These are phyloP conservation scores for Obba rivulosa DNA, from an alignment of 768 basidiomycete genomes.

Conservation along the genomic window DNA sequence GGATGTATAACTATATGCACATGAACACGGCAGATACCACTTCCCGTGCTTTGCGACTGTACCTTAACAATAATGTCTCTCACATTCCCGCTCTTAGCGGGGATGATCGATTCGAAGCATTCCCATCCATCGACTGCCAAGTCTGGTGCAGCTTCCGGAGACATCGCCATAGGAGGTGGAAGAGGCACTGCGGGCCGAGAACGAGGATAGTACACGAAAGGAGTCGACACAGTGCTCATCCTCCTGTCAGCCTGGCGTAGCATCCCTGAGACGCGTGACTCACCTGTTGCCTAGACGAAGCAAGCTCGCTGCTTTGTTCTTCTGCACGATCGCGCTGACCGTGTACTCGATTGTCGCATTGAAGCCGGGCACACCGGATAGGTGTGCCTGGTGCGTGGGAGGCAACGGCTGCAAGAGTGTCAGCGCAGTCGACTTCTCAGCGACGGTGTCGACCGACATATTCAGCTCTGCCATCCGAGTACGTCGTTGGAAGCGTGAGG, in stretches of 20 bases:
- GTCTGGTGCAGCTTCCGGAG: constrained; percentile 24
- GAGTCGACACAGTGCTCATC: constrained; percentile 48
- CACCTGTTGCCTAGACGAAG: constrained; percentile 53
- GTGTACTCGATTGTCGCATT: constrained; percentile 59
- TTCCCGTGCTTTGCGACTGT: not conserved
- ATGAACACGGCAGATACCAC: not conserved
- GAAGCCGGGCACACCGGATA: constrained; percentile 71
- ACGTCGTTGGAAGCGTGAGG: constrained; percentile 52
- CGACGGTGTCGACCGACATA: constrained; percentile 42
- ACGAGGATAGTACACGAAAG: constrained; percentile 62
- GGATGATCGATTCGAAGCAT: constrained; percentile 33
- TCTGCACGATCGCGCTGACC: constrained; percentile 47
- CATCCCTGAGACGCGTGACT: constrained; percentile 11
- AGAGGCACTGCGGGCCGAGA: constrained; percentile 51
- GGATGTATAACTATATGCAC: constrained; percentile 40
- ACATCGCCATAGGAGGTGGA: constrained; percentile 38
- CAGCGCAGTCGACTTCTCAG: not conserved
- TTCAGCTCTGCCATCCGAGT: constrained; percentile 46
- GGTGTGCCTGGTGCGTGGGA: constrained; percentile 62
- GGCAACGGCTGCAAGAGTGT: constrained; percentile 49
- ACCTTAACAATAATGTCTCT: constrained; percentile 33
- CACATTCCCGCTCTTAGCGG: constrained; percentile 13
- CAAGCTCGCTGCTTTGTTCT: constrained; percentile 45
- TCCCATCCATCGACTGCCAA: constrained; percentile 51
- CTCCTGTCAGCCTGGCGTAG: not conserved